Conservation (phyloP, 306 rosid species). For the Fragaria nilgerrensis region DNA sequence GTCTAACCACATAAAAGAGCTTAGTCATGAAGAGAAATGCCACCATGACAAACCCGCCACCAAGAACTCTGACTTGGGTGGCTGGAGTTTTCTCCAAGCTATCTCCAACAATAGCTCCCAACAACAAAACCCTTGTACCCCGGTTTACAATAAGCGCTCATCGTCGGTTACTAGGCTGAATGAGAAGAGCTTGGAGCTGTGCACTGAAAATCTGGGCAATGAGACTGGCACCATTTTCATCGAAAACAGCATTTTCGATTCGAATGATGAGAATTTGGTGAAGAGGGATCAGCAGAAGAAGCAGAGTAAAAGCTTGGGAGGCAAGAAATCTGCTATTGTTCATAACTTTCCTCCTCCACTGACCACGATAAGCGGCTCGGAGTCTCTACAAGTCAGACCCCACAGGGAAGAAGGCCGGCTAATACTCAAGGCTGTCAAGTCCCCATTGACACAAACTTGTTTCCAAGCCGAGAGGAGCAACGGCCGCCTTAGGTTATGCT, state of each 20-base stretch:
- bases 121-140: conserved; percentile 47
- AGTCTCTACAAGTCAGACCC: conserved; percentile 55
- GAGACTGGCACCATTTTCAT: conserved; percentile 75
- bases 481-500: conserved; percentile 77
- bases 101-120: conserved; percentile 31
- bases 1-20: conserved; percentile 28
- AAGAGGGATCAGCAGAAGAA: neutral
- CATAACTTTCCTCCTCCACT: conserved; percentile 81
- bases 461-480: conserved; percentile 69
- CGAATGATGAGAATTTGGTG: neutral
- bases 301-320: conserved; percentile 16
- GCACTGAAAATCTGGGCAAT: conserved; percentile 83
- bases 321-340: conserved; percentile 35
- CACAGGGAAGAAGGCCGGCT: conserved; percentile 80
- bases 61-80: conserved; percentile 24
- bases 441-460: conserved; percentile 37
- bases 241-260: conserved; percentile 38
- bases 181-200: conserved; percentile 61
- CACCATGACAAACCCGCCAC: conserved; percentile 9
- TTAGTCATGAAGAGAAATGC: conserved; percentile 18
- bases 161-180: conserved; percentile 33
- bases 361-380: conserved; percentile 79
- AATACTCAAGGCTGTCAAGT: conserved; percentile 59
- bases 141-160: conserved; percentile 42
- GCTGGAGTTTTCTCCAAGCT: conserved; percentile 63